A percentile compares a stretch with the other conserved stretches of the same genome.
Conservation (phyloP, 768 basidiomycete genomes). For the Melanogaster broomeanus region DNA sequence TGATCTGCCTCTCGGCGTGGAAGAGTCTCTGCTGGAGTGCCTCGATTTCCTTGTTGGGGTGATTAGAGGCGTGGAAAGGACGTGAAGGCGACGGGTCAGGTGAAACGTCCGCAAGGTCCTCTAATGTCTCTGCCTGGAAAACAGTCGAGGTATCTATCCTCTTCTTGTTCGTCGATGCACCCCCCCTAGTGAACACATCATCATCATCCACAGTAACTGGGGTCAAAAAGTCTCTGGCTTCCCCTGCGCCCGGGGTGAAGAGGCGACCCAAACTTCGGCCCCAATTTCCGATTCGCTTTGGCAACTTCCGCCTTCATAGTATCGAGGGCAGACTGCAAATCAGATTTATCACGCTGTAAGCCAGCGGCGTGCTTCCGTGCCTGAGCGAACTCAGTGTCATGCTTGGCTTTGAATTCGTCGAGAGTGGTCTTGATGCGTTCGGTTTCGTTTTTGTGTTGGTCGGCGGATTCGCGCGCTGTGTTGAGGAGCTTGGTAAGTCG, state of each 20-base stretch:
- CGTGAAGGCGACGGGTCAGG: conserved; percentile 64
- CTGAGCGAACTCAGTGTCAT: conserved; percentile 93
- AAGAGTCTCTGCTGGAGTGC: conserved; percentile 78
- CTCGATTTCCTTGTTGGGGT: conserved; percentile 80
- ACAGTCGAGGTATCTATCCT: conserved; percentile 52
- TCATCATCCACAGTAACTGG: conserved; percentile 57
- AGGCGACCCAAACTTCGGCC: conserved; percentile 68
- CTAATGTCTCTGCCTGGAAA: conserved; percentile 48
- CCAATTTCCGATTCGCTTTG: conserved; percentile 58
- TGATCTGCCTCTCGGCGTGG: conserved; percentile 85
- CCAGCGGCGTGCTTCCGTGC: conserved; percentile 86
- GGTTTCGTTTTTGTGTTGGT: conserved; percentile 84
- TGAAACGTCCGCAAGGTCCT: conserved; percentile 50
- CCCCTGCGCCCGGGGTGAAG: conserved; percentile 63
- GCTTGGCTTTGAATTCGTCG: conserved; percentile 82
- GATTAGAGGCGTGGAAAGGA: conserved; percentile 70
- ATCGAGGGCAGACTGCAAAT: conserved; percentile 83
- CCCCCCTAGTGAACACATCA: conserved; percentile 67
- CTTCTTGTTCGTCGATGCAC: conserved; percentile 62
- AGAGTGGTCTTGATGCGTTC: conserved; percentile 66
- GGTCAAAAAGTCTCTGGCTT: conserved; percentile 50
- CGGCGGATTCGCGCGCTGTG: conserved; percentile 69
- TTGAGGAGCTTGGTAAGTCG: conserved; percentile 76
- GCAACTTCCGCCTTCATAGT: conserved; percentile 70
- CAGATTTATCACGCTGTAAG: conserved; percentile 88